Base-by-base conservation (phyloP, 2,329 filamentous ascomycete genomes). In the Penicillium thymicola region DNA sequence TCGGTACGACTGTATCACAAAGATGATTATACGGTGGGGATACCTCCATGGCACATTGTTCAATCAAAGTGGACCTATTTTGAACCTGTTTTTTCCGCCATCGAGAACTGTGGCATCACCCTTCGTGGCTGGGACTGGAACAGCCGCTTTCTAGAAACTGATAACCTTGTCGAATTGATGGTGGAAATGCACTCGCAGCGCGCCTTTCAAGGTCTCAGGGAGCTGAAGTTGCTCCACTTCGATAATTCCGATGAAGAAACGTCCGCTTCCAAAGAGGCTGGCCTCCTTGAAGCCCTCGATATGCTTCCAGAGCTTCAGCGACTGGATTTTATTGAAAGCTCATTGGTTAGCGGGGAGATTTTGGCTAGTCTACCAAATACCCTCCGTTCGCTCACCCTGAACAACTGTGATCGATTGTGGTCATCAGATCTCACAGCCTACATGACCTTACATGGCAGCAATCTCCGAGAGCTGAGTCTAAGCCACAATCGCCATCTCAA, bases 401-500 rank as follows among this genome's bases (percentile, higher is more conserved):
- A 86, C 62, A 93, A 94, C 65, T 97, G 92, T 68, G 87, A 87
- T 75, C 85, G 89, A 59, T 75, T 96, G 10, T 85, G 81, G 5
- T 88, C 90, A 0, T 80, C 85, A 4, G 81, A 86, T 57, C 75
- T 97, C 23, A 76, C 79, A 27, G 70, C 73, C 0, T 96, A 89
- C 66, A 79, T 97, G 40, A 69, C 78, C 6, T 82, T 82, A 0
- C 85, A 90, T 65, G 92, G 92, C 0, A 73, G 77, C 23, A 76
- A 83, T n/a, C 76, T 97, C 23, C 81, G 82, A 51, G 82, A 83
- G 37, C 79, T 97, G 8, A 82, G 81, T 1, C 77, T 97, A 5
- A 84, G 88, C 51, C 89, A 96, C 73, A 96, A 96, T 66, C 86
- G 90, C 59, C 85, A 87, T 2, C 78, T 97, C 38, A 88, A 86